Conservation (phyloP, 768 basidiomycete species). For the Termitomyces sp. region DNA sequence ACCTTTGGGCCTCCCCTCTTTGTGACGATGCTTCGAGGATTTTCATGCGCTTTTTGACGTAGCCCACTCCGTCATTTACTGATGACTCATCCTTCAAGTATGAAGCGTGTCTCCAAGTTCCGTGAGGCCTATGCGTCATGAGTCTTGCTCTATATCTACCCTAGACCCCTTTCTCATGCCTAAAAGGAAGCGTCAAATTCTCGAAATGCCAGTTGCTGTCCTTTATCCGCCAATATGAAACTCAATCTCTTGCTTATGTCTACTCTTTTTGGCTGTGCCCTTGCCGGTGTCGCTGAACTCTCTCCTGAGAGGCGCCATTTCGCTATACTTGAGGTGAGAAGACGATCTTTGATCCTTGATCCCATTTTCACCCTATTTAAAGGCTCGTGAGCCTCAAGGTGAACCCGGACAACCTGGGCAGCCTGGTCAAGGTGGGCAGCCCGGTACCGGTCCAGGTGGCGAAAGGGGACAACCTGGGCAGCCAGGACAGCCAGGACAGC, state of each 20-base stretch:
- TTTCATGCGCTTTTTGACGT: not conserved
- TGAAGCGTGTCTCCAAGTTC: not conserved
- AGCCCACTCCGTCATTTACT: not conserved
- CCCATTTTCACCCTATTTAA: too few species aligned
- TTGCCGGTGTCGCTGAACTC: not conserved
- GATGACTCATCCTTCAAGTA: not conserved
- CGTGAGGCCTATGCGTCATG: slow-evolving; percentile 4
- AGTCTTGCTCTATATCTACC: slow-evolving; percentile 4
- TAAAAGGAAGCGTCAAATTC: slow-evolving; percentile 2
- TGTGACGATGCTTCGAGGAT: not conserved
- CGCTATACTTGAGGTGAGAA: not conserved
- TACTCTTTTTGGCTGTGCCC: slow-evolving; percentile 4
- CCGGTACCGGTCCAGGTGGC: not conserved
- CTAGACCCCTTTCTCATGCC: slow-evolving; percentile 3
- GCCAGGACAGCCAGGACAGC: slow-evolving; percentile 9
- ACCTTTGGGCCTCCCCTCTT: not conserved
- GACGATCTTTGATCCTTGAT: not conserved
- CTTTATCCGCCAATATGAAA: slow-evolving; percentile 1
- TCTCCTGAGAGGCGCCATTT: not conserved
- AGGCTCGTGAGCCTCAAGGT: slow-evolving; percentile 6
- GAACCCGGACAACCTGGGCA: slow-evolving; percentile 8
- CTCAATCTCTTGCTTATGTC: slow-evolving; percentile 6
- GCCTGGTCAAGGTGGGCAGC: slow-evolving; percentile 5
- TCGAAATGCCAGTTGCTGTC: not conserved
- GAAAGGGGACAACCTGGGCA: slow-evolving; percentile 9